These are phyloP conservation scores for Venturia nashicola DNA, from an alignment of 2,329 filamentous ascomycete species.

Conservation along the genomic window DNA sequence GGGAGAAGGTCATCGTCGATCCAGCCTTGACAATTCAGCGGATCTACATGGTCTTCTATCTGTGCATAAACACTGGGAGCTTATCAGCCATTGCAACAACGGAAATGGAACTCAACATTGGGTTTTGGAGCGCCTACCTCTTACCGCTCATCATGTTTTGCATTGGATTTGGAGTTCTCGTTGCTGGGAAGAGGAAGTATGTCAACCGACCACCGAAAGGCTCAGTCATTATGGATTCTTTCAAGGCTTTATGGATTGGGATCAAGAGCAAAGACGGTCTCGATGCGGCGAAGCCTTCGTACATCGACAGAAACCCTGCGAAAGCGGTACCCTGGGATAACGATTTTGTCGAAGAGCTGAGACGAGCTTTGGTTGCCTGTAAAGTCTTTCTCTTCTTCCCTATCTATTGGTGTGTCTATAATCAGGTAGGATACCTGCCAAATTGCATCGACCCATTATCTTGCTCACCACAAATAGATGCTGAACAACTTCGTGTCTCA, in stretches of 20 bases:
- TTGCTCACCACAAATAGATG: slow-evolving; percentile 22
- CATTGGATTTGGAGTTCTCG: slow-evolving; percentile 44
- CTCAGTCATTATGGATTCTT: slow-evolving; percentile 22
- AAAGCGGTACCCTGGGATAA: slow-evolving; percentile 49
- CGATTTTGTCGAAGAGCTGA: slow-evolving; percentile 59
- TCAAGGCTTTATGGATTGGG: slow-evolving; percentile 47
- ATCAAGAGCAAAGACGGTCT: slow-evolving; percentile 35
- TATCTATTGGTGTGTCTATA: slow-evolving; percentile 33
- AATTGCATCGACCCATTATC: background rate
- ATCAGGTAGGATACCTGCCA: slow-evolving; percentile 10
- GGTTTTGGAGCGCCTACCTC: slow-evolving; percentile 55
- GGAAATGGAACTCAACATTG: slow-evolving; percentile 53
- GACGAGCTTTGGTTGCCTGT: slow-evolving; percentile 53
- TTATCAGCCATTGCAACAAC: slow-evolving; percentile 54
- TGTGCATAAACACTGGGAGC: slow-evolving; percentile 60
- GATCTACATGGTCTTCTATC: slow-evolving; percentile 48
- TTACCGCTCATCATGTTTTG: slow-evolving; percentile 52
- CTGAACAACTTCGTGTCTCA: slow-evolving; percentile 37
- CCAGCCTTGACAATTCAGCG: slow-evolving; percentile 27
- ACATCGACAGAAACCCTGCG: slow-evolving; percentile 34
- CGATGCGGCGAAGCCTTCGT: slow-evolving; percentile 51
- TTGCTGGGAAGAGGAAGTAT: slow-evolving; percentile 20
- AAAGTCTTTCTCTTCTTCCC: slow-evolving; percentile 49
- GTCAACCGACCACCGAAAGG: slow-evolving; percentile 13
- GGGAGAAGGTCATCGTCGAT: slow-evolving; percentile 26